Conservation (phyloP, 208 protist species). For the Herpetomonas samuelpessoai region DNA sequence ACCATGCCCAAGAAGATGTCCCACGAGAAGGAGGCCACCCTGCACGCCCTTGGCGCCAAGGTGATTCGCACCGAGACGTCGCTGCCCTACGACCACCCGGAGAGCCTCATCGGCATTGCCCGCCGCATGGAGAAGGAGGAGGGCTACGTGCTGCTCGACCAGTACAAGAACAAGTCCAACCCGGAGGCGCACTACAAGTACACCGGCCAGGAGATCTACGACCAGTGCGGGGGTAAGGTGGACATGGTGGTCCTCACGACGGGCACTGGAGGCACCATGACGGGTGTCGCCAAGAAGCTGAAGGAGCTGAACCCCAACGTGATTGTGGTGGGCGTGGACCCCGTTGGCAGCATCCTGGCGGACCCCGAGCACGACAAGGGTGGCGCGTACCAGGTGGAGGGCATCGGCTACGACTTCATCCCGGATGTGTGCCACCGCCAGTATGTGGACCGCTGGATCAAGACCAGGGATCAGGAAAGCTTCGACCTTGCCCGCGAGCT, state of each 20-base stretch:
- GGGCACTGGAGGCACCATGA: constrained; percentile 97
- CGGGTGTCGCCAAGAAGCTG: constrained; percentile 87
- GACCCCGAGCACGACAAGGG: constrained; percentile 67
- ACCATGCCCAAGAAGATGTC: constrained; percentile 99
- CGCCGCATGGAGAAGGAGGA: constrained; percentile 91
- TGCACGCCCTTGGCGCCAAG: constrained; percentile 92
- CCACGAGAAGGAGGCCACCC: constrained; percentile 94
- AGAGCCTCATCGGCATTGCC: constrained; percentile 96
- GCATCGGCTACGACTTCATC: constrained; percentile 98
- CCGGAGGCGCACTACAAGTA: constrained; percentile 94
- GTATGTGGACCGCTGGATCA: constrained; percentile 93
- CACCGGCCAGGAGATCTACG: constrained; percentile 95
- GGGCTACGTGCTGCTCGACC: constrained; percentile 95
- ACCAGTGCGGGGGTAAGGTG: constrained; percentile 93
- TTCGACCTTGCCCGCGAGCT: constrained; percentile 93
- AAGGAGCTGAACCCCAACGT: constrained; percentile 66
- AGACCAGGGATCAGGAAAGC: constrained; percentile 92
- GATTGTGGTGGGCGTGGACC: constrained; percentile 96
- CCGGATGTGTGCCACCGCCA: constrained; percentile 92
- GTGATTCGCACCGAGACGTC: constrained; percentile 97
- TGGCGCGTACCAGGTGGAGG: constrained; percentile 93
- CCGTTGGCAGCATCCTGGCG: constrained; percentile 94
- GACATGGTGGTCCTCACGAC: constrained; percentile 95
- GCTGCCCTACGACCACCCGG: constrained; percentile 93
- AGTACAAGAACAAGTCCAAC: constrained; percentile 96